Percentiles rank a stretch among this genome's conserved stretches.
These are phyloP conservation scores for Catharanthus roseus DNA, from an alignment of 257 asterid genomes.

Conservation along the genomic window DNA sequence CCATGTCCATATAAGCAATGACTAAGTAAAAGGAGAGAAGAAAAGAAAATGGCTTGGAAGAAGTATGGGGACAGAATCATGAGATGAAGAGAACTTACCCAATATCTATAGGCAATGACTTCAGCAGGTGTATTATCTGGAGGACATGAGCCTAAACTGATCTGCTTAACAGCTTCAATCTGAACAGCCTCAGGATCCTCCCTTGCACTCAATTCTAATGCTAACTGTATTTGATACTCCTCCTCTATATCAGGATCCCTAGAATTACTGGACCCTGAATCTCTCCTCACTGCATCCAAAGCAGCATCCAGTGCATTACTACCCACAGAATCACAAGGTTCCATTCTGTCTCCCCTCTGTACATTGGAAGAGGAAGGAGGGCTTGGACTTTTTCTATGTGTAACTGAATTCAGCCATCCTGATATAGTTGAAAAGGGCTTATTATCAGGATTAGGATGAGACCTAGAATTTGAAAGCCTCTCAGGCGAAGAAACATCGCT, in stretches of 20 bases:
- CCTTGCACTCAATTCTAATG: conserved; percentile 88
- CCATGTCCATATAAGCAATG: background rate
- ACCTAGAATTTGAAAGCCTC: conserved; percentile 42
- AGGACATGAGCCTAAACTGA: conserved; percentile 79
- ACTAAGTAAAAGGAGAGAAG: conserved; percentile 1
- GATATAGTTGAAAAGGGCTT: conserved; percentile 76
- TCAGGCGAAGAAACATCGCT: conserved; percentile 49
- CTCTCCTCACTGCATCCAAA: conserved; percentile 53
- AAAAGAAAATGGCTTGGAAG: background rate
- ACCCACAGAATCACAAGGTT: conserved; percentile 65
- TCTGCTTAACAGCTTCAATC: conserved; percentile 97
- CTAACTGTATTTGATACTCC: conserved; percentile 88
- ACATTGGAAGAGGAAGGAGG: conserved; percentile 66
- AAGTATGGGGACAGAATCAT: conserved; percentile 1
- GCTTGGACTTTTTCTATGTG: conserved; percentile 62
- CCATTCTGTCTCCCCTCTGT: conserved; percentile 45
- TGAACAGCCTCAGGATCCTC: conserved; percentile 99
- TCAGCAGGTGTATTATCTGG: conserved; percentile 80
- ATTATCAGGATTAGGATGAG: conserved; percentile 45
- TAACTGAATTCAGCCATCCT: conserved; percentile 89
- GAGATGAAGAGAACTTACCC: conserved; percentile 48
- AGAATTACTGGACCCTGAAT: conserved; percentile 55
- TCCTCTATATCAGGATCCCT: conserved; percentile 87
- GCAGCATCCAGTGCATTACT: conserved; percentile 66
- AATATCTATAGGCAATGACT: conserved; percentile 76